A percentile compares a stretch with the other conserved stretches of the same genome.
phyloP scores from a whole-genome alignment of 2,329 filamentous ascomycete genomes.

The Neonectria faginata region DNA sequence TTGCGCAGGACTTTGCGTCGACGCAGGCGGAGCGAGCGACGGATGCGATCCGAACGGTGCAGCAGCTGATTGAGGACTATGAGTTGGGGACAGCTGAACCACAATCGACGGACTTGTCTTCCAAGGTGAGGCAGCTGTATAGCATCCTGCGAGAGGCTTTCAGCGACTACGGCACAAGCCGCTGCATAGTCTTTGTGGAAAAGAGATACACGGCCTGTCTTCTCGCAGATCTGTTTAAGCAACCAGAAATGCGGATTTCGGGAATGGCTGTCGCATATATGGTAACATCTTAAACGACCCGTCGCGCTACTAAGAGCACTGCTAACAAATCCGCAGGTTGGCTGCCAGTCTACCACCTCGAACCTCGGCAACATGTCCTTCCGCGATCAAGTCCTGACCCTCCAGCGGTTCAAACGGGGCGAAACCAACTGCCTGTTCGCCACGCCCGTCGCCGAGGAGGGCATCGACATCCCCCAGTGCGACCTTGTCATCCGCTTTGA shows the following conservation, averaged over 20 bases:
- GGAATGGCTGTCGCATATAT: constrained; percentile 72
- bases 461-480: constrained; percentile 75
- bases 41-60: constrained; percentile 68
- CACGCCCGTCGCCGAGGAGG: constrained; percentile 75
- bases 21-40: constrained; percentile 60
- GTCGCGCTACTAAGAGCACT: neutral
- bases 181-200: constrained; percentile 89
- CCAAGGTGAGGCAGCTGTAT: constrained; percentile 76
- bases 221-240: constrained; percentile 74
- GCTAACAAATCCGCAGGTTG: constrained; percentile 45
- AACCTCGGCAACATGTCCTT: constrained; percentile 75
- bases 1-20: constrained; percentile 32
- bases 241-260: constrained; percentile 64
- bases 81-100: constrained; percentile 53
- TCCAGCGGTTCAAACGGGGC: constrained; percentile 73
- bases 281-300: constrained; percentile 54
- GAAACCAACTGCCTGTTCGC: constrained; percentile 73
- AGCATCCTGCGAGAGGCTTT: constrained; percentile 73
- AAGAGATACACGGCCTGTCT: constrained; percentile 81
- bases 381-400: constrained; percentile 77
- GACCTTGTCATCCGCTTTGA: constrained; percentile 82
- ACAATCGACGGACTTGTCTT: constrained; percentile 65
- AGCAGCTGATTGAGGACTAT: constrained; percentile 65
- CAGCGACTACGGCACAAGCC: constrained; percentile 60
- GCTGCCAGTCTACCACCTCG: constrained; percentile 46